A percentile compares a stretch with the other conserved stretches of the same genome.
phyloP scores from a whole-genome alignment of 768 basidiomycete genomes.

The Lanmaoa rubissima region DNA sequence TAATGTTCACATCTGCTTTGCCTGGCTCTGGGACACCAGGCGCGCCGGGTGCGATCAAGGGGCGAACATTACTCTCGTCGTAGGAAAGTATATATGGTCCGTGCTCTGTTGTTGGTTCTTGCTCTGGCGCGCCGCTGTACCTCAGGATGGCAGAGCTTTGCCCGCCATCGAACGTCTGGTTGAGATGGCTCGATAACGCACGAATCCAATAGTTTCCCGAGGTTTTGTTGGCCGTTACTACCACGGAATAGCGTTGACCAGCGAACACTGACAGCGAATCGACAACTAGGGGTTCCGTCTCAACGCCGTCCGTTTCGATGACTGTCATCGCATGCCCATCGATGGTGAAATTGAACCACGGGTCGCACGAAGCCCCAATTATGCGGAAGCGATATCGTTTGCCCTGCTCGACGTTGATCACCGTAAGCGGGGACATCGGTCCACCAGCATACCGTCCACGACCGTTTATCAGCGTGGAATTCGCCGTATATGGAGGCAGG shows the following conservation, averaged over 20 bases:
- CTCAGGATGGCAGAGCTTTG: conserved; percentile 19
- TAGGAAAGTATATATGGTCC: conserved; percentile 10
- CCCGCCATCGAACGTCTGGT: conserved; percentile 37
- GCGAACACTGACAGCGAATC: conserved; percentile 35
- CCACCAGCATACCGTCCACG: conserved; percentile 32
- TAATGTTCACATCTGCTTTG: conserved; percentile 27
- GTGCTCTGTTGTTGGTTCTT: conserved; percentile 30
- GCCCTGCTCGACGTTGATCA: conserved; percentile 34
- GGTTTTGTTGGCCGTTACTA: conserved; percentile 40
- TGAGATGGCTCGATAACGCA: conserved; percentile 2
- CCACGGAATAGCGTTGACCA: conserved; percentile 48
- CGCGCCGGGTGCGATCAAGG: conserved; percentile 20
- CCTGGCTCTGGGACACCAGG: conserved; percentile 21
- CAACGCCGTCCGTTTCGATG: conserved; percentile 43
- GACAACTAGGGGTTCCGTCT: conserved; percentile 37
- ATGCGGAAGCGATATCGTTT: conserved; percentile 41
- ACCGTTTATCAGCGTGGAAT: conserved; percentile 41
- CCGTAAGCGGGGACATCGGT: conserved; percentile 26
- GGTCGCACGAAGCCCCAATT: conserved; percentile 34
- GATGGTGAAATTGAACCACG: conserved; percentile 29
- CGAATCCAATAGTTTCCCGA: conserved; percentile 42
- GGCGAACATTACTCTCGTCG: conserved; percentile 16
- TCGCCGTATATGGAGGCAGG: conserved; percentile 7
- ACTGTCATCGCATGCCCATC: conserved; percentile 31
- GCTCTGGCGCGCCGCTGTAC: conserved; percentile 22